Percentiles rank a stretch among this genome's conserved stretches.
These are phyloP conservation scores for Macrophomina tecta DNA, from an alignment of 2,329 filamentous ascomycete species.

Conservation along the genomic window DNA sequence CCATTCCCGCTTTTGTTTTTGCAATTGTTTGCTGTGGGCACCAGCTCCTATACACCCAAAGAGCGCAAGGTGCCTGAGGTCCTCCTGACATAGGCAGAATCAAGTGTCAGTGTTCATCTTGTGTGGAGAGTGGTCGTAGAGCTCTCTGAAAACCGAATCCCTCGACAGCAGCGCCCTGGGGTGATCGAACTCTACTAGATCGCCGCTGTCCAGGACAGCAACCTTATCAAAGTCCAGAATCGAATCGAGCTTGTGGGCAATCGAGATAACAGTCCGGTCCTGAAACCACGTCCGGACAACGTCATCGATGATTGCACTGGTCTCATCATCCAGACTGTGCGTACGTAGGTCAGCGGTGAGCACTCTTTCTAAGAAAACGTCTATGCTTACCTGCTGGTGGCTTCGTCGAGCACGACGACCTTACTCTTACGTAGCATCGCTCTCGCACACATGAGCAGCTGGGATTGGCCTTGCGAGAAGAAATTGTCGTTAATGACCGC, in stretches of 20 bases:
- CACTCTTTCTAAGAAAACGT: neutral
- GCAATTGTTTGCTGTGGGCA: neutral
- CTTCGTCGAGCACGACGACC: slow-evolving; percentile 42
- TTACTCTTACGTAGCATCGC: slow-evolving; percentile 56
- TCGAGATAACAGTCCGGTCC: slow-evolving; percentile 64
- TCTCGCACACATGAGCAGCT: slow-evolving; percentile 68
- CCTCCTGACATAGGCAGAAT: neutral
- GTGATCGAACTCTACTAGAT: slow-evolving; percentile 52
- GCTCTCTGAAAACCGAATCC: neutral
- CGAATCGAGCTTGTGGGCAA: slow-evolving; percentile 63
- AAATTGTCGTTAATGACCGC: slow-evolving; percentile 25
- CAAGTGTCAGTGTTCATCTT: neutral
- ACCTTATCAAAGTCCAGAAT: slow-evolving; percentile 62
- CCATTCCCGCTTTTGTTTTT: neutral
- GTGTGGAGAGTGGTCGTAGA: neutral
- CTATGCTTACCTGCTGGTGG: slow-evolving; percentile 40
- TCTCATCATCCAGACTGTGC: slow-evolving; percentile 61
- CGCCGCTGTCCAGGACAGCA: slow-evolving; percentile 58
- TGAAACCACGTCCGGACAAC: slow-evolving; percentile 61
- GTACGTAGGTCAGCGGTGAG: neutral
- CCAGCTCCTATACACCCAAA: neutral
- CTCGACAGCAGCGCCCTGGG: slow-evolving; percentile 37
- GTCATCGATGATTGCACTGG: slow-evolving; percentile 63
- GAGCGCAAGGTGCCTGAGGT: neutral
- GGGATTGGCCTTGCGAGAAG: slow-evolving; percentile 59